A percentile compares a stretch with the other conserved stretches of the same genome.
Evolutionary conservation across 139 green algal species (phyloP).

Genomic region (Tetratostichococcus sp.): DNA sequence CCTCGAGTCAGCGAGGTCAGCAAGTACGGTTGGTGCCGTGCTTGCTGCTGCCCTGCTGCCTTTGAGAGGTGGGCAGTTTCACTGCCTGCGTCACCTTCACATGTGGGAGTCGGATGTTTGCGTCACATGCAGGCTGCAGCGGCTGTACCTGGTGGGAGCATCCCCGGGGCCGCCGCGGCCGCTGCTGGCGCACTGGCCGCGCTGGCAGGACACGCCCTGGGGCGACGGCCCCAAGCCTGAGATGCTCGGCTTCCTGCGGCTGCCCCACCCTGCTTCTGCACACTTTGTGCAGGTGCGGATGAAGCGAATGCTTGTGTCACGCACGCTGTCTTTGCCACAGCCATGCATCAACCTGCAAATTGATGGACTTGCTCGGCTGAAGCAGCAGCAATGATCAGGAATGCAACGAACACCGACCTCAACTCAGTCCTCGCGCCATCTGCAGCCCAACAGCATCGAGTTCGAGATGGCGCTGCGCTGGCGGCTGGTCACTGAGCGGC

Average conservation of each 20-base stretch:
- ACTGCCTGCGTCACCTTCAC: too few relatives aligned
- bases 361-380: too few relatives aligned
- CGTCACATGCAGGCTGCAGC: slow-evolving; percentile 14
- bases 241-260: slow-evolving; percentile 11
- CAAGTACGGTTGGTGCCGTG: too few relatives aligned
- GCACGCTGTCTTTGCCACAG: too few relatives aligned
- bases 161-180: slow-evolving; percentile 10
- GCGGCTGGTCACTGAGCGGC: slow-evolving; percentile 4
- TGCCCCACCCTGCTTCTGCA: not conserved
- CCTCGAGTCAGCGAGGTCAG: too few relatives aligned
- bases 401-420: too few relatives aligned
- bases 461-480: slow-evolving; percentile 23
- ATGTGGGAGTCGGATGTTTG: too few relatives aligned
- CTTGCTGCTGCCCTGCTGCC: too few relatives aligned
- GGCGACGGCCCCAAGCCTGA: not conserved
- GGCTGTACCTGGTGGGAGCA: slow-evolving; percentile 1
- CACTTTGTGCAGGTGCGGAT: slow-evolving; percentile 18
- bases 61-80: too few relatives aligned
- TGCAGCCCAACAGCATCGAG: slow-evolving; percentile 22
- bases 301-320: too few relatives aligned
- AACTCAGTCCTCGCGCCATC: not conserved
- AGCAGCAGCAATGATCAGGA: too few relatives aligned
- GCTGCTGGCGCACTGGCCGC: slow-evolving; percentile 3
- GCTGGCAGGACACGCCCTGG: slow-evolving; percentile 6
- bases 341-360: too few relatives aligned